A percentile compares a stretch with the other conserved stretches of the same genome.
These are phyloP conservation scores for Arachnomyces sp. DNA, from an alignment of 2,329 filamentous ascomycete species.

Conservation along the genomic window DNA sequence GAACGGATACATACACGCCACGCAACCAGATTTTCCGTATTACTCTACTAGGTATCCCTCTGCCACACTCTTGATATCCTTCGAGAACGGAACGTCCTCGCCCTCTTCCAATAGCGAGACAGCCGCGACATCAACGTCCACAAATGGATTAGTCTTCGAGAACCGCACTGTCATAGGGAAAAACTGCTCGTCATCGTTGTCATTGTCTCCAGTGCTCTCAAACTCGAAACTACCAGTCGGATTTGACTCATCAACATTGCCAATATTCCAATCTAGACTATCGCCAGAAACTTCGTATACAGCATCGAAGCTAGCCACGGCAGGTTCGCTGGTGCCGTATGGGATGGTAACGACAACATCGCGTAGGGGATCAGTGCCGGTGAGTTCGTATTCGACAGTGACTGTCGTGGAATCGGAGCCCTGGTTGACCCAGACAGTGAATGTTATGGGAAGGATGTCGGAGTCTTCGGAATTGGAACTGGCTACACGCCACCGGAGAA, in stretches of 20 bases:
- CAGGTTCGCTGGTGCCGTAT: conserved; percentile 75
- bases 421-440: conserved; percentile 96
- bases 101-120: conserved; percentile 39
- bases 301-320: conserved; percentile 87
- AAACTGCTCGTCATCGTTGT: conserved; percentile 85
- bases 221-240: conserved; percentile 87
- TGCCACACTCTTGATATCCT: conserved; percentile 37
- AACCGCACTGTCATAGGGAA: conserved; percentile 96
- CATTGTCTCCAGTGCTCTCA: conserved; percentile 72
- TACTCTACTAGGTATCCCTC: conserved; percentile 41
- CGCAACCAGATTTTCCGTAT: conserved; percentile 1
- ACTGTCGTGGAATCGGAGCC: conserved; percentile 75
- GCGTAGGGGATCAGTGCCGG: conserved; percentile 66
- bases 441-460: conserved; percentile 80
- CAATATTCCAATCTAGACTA: conserved; percentile 88
- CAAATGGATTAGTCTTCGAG: conserved; percentile 74
- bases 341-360: conserved; percentile 87
- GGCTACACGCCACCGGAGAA: conserved; percentile 79
- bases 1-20: conserved; percentile 21
- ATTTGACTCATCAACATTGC: conserved; percentile 74
- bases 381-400: conserved; percentile 92
- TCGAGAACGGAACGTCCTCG: conserved; percentile 37
- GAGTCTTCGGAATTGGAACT: conserved; percentile 73
- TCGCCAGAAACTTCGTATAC: conserved; percentile 91
- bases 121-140: conserved; percentile 74